These are phyloP conservation scores for Huiozyma naganishii DNA, from an alignment of 805 yeast genomes.

Conservation along the genomic window DNA sequence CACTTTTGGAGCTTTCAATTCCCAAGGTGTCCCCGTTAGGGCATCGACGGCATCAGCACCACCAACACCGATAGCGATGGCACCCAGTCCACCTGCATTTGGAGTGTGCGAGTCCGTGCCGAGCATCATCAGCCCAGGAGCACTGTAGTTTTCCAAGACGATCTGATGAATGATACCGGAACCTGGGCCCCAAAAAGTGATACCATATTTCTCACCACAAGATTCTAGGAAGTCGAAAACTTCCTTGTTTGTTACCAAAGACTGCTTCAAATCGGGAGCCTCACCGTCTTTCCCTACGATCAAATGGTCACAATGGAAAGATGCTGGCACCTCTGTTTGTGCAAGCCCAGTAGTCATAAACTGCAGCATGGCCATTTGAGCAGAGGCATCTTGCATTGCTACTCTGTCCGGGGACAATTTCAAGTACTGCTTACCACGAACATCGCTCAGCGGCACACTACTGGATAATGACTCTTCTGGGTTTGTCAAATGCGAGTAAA, in stretches of 20 bases:
- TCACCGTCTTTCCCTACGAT: constrained; percentile 96
- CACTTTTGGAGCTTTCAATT: constrained; percentile 91
- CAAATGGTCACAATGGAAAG: constrained; percentile 96
- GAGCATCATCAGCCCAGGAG: constrained; percentile 93
- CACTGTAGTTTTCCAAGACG: constrained; percentile 90
- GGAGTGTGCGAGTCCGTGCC: constrained; percentile 99
- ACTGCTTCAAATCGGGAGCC: constrained; percentile 64
- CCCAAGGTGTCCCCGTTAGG: constrained; percentile 96
- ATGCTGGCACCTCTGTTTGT: constrained; percentile 81
- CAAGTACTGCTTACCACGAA: constrained; percentile 82
- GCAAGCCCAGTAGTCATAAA: constrained; percentile 95
- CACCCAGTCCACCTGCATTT: constrained; percentile 98
- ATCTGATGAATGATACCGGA: constrained; percentile 98
- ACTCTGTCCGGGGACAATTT: constrained; percentile 95
- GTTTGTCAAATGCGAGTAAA: constrained; percentile 83
- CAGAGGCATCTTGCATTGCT: constrained; percentile 99
- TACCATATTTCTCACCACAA: constrained; percentile 90
- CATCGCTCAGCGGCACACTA: constrained; percentile 35
- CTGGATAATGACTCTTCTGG: constrained; percentile 73
- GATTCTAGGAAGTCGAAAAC: constrained; percentile 90
- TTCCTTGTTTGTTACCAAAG: constrained; percentile 81
- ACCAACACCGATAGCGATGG: constrained; percentile 98
- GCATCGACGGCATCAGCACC: constrained; percentile 99
- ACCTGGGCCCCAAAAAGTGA: constrained; percentile 99
- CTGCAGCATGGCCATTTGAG: constrained; percentile 97